Base-by-base conservation (phyloP, 2,329 filamentous ascomycete species). In the Dactylellina parvicollis region DNA sequence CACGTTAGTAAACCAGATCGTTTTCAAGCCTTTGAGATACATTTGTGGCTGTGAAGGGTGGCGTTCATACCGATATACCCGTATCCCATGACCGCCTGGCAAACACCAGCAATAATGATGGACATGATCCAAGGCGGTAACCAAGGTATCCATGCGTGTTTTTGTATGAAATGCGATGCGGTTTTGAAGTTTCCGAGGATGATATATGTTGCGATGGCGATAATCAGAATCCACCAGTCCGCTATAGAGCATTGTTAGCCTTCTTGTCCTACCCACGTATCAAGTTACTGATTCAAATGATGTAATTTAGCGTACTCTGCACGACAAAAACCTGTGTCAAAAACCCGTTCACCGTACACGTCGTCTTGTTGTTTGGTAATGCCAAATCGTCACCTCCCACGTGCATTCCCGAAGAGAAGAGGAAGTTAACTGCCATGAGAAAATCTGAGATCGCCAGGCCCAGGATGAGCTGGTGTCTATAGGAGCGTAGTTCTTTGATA, bases 201-300 rank as follows among this genome's bases (percentile, higher is more conserved):
- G 0, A 82, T 77, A 59, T 80, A 83, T 0, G 82, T 83, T 75
- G 79, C 82, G 4, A 81, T 55, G 1, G 82, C 81, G 44, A 83
- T 82, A n/a, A 77, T 67, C 1, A 83, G 65, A 5, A 83, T 80
- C 82, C 82, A 83, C 60, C 82, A 83, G 75, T 83, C 81, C 9
- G 81, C 80, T 81, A 28, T 26, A 30, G 38, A 14, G 30, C 32
- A 44, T n/a, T 34, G 24, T 50, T 44, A 60, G 44, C 50, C 30
- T 3, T 16, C 10, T n/a, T 9, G 4, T 24, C n/a, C 14, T 14
- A 38, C 20, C 34, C 1, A 16, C 12, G 16, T 10, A 16, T 14
- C n/a, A 2, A 36, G 44, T 10, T 1, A 36, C 34, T 22, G 10
- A 20, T 46, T n/a, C n/a, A n/a, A n/a, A n/a, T n/a, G n/a, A n/a